Base-by-base conservation (phyloP, 164 flowering plant genomes). In the Sedum album region DNA sequence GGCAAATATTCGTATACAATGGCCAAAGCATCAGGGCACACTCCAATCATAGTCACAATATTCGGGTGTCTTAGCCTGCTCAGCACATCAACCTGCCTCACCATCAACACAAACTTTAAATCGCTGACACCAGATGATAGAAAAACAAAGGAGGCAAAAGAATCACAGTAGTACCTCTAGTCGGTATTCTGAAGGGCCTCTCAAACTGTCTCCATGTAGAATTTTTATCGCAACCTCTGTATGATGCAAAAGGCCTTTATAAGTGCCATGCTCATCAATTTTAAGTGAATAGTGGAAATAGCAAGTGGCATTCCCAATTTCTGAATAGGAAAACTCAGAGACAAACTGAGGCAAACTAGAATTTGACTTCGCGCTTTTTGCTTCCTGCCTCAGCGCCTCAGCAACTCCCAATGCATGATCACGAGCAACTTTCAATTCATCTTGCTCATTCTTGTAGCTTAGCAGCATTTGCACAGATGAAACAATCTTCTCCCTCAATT, bases 241-340 rank as follows among this genome's bases (percentile, higher is more conserved):
- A 49, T 85, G 84, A 15, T 84, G 88, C 71, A 93, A 76, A 13
- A 65, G 0, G 57, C 90, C 96, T 75, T 67, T 84, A 60, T 81
- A 89, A 5, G 89, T 88, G 68, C 84, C 96, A 48, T 96, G 96
- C 82, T 85, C 88, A 10, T 96, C 91, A 67, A 93, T 88, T 81
- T 80, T 84, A 70, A 81, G 68, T 0, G 82, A 79, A 25, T 76
- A 71, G 68, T 85, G 80, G 71, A 87, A 88, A 60, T 71, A 68
- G 9, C 26, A 39, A 30, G 96, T 93, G 5, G 98, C 98, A 71
- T 79, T 83, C 67, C 77, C 80, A 65, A 93, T 80, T 69, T 93
- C 96, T n/a, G 61, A 69, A 65, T 81, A 81, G 70, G 86, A 83
- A 76, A 90, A 86, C 67, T 82, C 83, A 11, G 87, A 73, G 75